Evolutionary conservation across 495 filamentous ascomycete species (phyloP).

Genomic region (Hypoxylon fragiforme): DNA sequence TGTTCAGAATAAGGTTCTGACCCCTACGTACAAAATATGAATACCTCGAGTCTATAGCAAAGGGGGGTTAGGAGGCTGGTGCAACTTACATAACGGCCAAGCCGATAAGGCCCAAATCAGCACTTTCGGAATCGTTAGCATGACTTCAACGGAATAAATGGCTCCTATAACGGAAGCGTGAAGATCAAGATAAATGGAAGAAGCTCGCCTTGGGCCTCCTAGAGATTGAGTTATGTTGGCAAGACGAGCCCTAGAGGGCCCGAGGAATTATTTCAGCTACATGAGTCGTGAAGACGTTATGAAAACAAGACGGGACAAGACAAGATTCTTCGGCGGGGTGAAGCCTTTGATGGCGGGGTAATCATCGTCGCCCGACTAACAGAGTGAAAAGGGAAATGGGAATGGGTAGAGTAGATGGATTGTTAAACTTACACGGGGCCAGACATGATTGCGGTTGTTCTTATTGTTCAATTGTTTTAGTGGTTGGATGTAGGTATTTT

Average conservation of each 20-base stretch:
- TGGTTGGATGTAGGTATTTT: background rate
- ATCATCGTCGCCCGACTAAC: constrained; percentile 23
- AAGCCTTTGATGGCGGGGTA: constrained; percentile 26
- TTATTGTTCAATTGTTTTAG: constrained; percentile 29
- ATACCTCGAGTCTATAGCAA: constrained; percentile 5
- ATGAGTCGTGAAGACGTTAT: constrained; percentile 31
- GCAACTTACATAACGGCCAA: constrained; percentile 88
- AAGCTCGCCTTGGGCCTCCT: constrained; percentile 55
- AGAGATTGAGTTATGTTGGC: constrained; percentile 73
- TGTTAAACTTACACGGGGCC: constrained; percentile 56
- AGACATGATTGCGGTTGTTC: constrained; percentile 48
- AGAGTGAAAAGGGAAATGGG: constrained; percentile 37
- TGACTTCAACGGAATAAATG: constrained; percentile 33
- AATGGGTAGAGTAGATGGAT: too few relatives aligned
- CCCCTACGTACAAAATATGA: constrained; percentile 48
- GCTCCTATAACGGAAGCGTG: constrained; percentile 10
- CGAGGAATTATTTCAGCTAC: constrained; percentile 51
- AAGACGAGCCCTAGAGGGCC: constrained; percentile 80
- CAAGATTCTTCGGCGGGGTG: constrained; percentile 23
- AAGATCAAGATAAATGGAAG: constrained; percentile 33
- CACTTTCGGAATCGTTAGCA: constrained; percentile 59
- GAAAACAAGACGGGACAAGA: constrained; percentile 2
- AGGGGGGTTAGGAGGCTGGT: constrained; percentile 9
- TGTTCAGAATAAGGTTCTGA: constrained; percentile 98
- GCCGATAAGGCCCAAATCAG: constrained; percentile 99